Evolutionary conservation across 2,329 filamentous ascomycete species (phyloP), one percentile per base, ranked within the genome.

Genomic region (Scedosporium aurantiacum): DNA sequence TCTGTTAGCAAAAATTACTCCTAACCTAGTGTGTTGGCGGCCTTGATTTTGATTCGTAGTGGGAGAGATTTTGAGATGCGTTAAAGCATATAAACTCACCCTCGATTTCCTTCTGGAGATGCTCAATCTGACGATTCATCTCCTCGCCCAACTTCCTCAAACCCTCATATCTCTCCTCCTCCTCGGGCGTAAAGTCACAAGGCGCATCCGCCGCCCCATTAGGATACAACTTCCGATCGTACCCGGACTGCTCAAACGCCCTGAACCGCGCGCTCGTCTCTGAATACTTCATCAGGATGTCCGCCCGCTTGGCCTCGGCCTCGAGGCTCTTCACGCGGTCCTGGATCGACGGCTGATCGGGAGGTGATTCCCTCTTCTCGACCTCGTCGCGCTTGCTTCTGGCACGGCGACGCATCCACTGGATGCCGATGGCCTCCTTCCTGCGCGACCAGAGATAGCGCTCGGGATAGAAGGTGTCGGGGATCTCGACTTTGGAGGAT

Each of bases 391-490:
- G 23, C 52, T 40, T 55, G 6, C 14, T n/a, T 16, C 47, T 40
- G 12, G 45, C 8, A 21, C 50, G 32, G 32, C 59, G 58, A 12
- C 62, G 54, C 28, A 63, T 57, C 37, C 58, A 57, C 59, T 63
- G 60, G 8, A 65, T 57, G 14, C 64, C 63, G 23, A 63, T 60
- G 14, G 80, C 78, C 60, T 79, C 76, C 10, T 78, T 71, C 61
- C 76, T 77, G 14, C 76, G 75, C 10, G 66, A 69, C 57, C 73
- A 70, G 59, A 81, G 68, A 62, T 83, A 84, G n/a, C 75, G 77
- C 67, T 84, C 81, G 1, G 79, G 77, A 65, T 82, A 83, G 63
- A 82, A 76, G 12, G 77, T 70, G 50, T 72, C 70, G 5, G 82
- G 82, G 4, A 61, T 47, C 5, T 52, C 37, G 27, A 61, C 23